Percentiles rank a stretch among this genome's conserved stretches.
These are phyloP conservation scores for Lactifluus piperatus DNA, from an alignment of 768 basidiomycete genomes.

Conservation along the genomic window DNA sequence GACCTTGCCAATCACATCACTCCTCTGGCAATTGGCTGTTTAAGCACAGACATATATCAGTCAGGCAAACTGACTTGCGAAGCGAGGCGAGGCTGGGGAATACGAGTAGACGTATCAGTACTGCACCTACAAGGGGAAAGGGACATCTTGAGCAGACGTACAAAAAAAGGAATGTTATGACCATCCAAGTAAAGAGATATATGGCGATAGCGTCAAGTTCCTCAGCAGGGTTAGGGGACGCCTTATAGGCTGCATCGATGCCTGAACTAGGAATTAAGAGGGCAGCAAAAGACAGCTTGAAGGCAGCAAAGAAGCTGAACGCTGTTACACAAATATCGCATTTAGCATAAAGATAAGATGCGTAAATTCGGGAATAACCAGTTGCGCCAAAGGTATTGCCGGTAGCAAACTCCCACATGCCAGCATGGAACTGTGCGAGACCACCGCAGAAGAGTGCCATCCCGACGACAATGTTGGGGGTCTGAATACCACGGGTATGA, in stretches of 20 bases:
- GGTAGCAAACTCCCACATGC: constrained; percentile 61
- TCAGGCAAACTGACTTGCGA: constrained; percentile 40
- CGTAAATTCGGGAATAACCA: constrained; percentile 22
- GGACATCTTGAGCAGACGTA: constrained; percentile 32
- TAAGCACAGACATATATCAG: background rate
- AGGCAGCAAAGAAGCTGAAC: constrained; percentile 76
- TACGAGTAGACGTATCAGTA: background rate
- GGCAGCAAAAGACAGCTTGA: constrained; percentile 84
- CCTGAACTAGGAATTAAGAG: no score
- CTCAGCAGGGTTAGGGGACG: constrained; percentile 25
- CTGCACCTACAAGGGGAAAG: background rate
- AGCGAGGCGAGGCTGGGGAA: constrained; percentile 37
- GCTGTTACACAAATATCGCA: constrained; percentile 32
- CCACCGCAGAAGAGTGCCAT: no score
- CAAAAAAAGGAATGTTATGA: constrained; percentile 63
- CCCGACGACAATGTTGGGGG: no score
- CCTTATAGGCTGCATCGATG: constrained; percentile 43
- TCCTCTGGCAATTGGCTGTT: constrained; percentile 16
- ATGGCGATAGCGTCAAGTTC: constrained; percentile 58
- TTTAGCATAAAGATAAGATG: no score
- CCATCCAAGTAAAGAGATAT: constrained; percentile 64
- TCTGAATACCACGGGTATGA: constrained; percentile 41
- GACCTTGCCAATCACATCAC: constrained; percentile 25
- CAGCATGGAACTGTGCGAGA: constrained; percentile 76
- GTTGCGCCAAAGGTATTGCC: no score